Conservation (phyloP, 1,284 basidiomycete genomes). For the Trichosporon ovoides region DNA sequence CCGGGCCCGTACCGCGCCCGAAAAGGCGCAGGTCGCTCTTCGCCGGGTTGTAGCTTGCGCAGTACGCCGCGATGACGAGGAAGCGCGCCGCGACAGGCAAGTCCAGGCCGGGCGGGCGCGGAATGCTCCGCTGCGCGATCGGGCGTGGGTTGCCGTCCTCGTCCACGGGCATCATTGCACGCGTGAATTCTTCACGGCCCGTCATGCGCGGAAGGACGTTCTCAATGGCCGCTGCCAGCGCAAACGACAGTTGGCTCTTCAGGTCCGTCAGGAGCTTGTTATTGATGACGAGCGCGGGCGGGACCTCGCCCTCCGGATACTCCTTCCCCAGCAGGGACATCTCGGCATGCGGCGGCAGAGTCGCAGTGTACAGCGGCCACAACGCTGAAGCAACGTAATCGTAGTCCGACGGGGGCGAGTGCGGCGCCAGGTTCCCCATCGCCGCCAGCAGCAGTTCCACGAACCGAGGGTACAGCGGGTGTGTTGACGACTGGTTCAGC, state of each 20-base stretch:
- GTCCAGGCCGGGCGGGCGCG: conserved; percentile 30
- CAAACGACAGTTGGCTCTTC: conserved; percentile 37
- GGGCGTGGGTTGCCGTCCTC: conserved; percentile 6
- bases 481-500: conserved; percentile 25
- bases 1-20: conserved; percentile 60
- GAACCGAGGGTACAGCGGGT: conserved; percentile 63
- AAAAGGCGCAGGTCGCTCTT: conserved; percentile 78
- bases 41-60: conserved; percentile 80
- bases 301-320: conserved; percentile 20
- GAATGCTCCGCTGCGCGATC: conserved; percentile 19
- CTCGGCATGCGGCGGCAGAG: conserved; percentile 37
- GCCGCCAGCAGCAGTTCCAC: conserved; percentile 60
- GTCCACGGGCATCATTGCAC: conserved; percentile 21
- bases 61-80: conserved; percentile 71
- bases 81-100: conserved; percentile 65
- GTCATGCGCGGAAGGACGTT: conserved; percentile 31
- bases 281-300: conserved; percentile 30
- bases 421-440: conserved; percentile 60
- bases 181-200: conserved; percentile 29
- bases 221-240: conserved; percentile 39
- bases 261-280: conserved; percentile 45
- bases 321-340: conserved; percentile 24
- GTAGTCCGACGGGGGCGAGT: conserved; percentile 60
- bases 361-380: conserved; percentile 60
- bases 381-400: conserved; percentile 68